Conservation (phyloP, 352 stramenopile genomes). For the Globisporangium okanoganense region DNA sequence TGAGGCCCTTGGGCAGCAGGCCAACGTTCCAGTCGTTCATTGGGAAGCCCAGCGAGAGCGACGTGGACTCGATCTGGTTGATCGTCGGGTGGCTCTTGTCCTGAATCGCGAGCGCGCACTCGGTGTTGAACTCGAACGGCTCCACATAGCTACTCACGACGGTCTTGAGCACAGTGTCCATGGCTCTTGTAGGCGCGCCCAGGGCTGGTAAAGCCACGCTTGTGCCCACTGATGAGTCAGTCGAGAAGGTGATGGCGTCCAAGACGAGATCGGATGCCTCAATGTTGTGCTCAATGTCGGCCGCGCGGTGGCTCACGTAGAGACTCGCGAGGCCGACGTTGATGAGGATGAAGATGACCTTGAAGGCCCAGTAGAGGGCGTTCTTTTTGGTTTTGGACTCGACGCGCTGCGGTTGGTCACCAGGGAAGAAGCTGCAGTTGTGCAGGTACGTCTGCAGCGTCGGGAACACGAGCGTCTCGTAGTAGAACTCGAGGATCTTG, state of each 20-base stretch:
- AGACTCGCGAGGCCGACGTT: conserved; percentile 23
- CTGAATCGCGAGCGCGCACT: conserved; percentile 10
- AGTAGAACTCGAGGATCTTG: conserved; percentile 20
- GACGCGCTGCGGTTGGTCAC: conserved; percentile 22
- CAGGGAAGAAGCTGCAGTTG: conserved; percentile 23
- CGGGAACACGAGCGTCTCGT: conserved; percentile 23
- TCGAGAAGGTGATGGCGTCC: not conserved
- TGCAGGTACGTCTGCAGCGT: conserved; percentile 20
- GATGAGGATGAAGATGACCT: conserved; percentile 19
- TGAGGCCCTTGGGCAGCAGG: conserved; percentile 7
- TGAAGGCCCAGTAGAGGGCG: conserved; percentile 18
- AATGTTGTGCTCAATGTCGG: conserved; percentile 13
- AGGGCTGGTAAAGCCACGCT: not conserved
- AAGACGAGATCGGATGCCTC: conserved; percentile 1
- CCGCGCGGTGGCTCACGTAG: conserved; percentile 16
- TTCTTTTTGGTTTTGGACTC: conserved; percentile 17
- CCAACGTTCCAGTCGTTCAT: conserved; percentile 21
- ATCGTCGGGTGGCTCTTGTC: conserved; percentile 1
- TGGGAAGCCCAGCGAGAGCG: conserved; percentile 14
- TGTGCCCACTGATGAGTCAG: not conserved
- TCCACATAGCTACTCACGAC: conserved; percentile 16
- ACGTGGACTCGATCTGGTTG: conserved; percentile 16
- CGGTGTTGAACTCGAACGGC: conserved; percentile 13
- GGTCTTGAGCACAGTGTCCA: conserved; percentile 19
- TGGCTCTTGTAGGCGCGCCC: not conserved